phyloP scores from a whole-genome alignment of 2,329 filamentous ascomycete species.

The Colletotrichum sp. region DNA sequence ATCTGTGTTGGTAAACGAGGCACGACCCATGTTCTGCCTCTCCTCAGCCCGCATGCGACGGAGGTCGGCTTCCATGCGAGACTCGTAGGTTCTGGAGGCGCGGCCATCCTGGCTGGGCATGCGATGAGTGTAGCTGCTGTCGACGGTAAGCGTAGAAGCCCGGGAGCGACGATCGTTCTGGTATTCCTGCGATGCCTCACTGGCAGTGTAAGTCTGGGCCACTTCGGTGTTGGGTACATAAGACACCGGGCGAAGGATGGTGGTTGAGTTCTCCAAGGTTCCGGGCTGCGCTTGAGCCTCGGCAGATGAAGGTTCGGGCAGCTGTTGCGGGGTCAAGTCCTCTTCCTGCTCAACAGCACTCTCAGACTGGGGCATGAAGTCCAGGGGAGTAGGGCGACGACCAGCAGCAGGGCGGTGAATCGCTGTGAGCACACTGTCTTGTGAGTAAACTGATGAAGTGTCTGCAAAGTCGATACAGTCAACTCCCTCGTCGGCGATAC shows the following conservation, averaged over 20 bases:
- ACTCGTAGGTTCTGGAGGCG: background rate
- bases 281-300: background rate
- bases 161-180: background rate
- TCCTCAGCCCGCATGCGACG: background rate
- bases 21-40: background rate
- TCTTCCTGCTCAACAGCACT: background rate
- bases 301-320: background rate
- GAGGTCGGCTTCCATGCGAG: background rate
- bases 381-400: background rate
- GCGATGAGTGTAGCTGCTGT: background rate
- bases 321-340: background rate
- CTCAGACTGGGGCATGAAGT: background rate
- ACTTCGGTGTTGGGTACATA: background rate
- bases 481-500: background rate
- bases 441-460: constrained; percentile 26
- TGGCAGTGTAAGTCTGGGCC: background rate
- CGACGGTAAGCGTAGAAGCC: background rate
- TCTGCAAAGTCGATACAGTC: constrained; percentile 17
- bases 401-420: constrained; percentile 1
- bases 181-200: background rate
- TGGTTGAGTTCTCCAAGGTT: background rate
- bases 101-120: background rate
- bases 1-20: background rate
- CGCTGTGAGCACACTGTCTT: constrained; percentile 23
- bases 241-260: background rate